Evolutionary conservation across 768 basidiomycete genomes (phyloP), one percentile per base, ranked within the genome.

Genomic region (Rubroboletus satanas): DNA sequence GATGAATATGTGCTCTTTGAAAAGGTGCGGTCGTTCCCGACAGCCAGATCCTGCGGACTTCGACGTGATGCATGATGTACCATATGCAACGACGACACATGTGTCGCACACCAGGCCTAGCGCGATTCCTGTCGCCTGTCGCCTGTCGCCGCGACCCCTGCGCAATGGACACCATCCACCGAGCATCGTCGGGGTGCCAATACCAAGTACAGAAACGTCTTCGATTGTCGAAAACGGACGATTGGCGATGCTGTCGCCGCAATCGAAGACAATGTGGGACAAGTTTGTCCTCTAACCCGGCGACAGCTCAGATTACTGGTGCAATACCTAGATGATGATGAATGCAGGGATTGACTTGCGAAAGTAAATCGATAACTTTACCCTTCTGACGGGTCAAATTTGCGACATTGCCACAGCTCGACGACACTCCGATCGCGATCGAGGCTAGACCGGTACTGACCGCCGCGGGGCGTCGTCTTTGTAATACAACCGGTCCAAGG

Each of bases 401-500:
- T 10, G 26, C 12, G 10, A 29, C 5, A 14, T 36, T 7, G 32
- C 33, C 33, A 45, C 3, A 49, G 36, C 39, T 42, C 32, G 3
- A 31, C 11, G n/a, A 53, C 14, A 7, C 33, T n/a, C 15, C 10
- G 37, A 37, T 43, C n/a, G 11, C 26, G 37, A 56, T 36, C 45
- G 29, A 39, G 48, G 15, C 32, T 7, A 14, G 18, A 7, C 26
- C 2, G 5, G 15, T 17, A n/a, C 15, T 17, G 9, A 17, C 15
- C 15, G 6, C 9, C 14, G 8, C 31, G 23, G 12, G 28, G 28
- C 15, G 55, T 51, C 47, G 15, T 29, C 33, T 60, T 64, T 39
- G n/a, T 2, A 54, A 64, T 29, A 31, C 35, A 35, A 58, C 64
- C 50, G 6, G 56, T 52, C 58, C 43, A 51, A 47, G 21, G 37